Conservation (phyloP, 2,329 filamentous ascomycete species). For the Gyromitra esculenta region DNA sequence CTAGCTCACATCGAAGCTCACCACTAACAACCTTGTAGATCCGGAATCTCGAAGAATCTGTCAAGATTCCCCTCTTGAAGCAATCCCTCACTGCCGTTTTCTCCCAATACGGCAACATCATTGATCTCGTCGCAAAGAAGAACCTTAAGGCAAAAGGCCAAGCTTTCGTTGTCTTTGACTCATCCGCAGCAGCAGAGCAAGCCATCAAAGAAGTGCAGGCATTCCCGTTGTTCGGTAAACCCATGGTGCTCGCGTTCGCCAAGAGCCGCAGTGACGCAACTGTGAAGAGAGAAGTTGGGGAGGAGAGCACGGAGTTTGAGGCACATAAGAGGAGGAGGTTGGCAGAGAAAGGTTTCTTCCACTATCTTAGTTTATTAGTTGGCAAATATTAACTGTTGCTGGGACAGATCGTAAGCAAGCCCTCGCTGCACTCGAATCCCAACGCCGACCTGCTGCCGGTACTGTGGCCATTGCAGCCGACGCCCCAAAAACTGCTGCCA, state of each 20-base stretch:
- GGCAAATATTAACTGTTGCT: conserved; percentile 6
- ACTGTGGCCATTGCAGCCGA: conserved; percentile 61
- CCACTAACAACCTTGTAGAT: conserved; percentile 49
- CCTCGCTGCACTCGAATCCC: conserved; percentile 78
- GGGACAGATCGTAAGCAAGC: conserved; percentile 79
- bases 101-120: conserved; percentile 83
- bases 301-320: conserved; percentile 77
- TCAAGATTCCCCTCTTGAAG: conserved; percentile 81
- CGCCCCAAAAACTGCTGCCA: conserved; percentile 64
- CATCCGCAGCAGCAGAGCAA: conserved; percentile 76
- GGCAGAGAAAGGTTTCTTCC: conserved; percentile 82
- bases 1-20: conserved; percentile 1
- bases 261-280: conserved; percentile 87
- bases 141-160: conserved; percentile 94
- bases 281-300: conserved; percentile 75
- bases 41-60: conserved; percentile 90
- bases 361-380: neutral
- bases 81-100: conserved; percentile 80
- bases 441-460: conserved; percentile 69
- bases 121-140: conserved; percentile 87
- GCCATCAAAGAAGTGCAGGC: conserved; percentile 91
- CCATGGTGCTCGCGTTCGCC: conserved; percentile 84
- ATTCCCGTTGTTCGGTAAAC: conserved; percentile 91
- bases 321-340: conserved; percentile 82
- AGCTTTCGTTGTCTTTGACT: conserved; percentile 92